Evolutionary conservation across 2,329 filamentous ascomycete genomes (phyloP), one percentile per base, ranked within the genome.

Genomic region (Penicillium sp.): DNA sequence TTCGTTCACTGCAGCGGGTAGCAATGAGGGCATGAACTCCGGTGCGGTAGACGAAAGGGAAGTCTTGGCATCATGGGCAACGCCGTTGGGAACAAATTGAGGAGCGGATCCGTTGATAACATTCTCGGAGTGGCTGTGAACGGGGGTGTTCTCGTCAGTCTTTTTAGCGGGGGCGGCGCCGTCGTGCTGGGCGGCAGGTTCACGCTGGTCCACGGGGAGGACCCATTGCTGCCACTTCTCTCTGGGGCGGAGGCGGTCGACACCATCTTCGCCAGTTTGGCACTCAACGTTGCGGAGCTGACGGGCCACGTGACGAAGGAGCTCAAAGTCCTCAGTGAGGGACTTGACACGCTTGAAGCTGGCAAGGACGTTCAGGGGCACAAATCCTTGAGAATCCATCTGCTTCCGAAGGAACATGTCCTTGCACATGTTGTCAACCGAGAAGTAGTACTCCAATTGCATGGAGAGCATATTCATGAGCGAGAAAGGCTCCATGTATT

Each of bases 381-480:
- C 92, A 69, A 92, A 97, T 18, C 94, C 94, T 72, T 97, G 90
- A 1, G 89, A 90, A 71, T 99, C 93, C 94, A 99, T 97, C 66
- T 92, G 87, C 67, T 85, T 87, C 55, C 94, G 88, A 57, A 99
- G 81, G 74, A 86, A 97, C 68, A 90, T 82, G 69, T 99, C 94
- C 76, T 96, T 97, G 81, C 90, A 89, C 48, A 97, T 82, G 71
- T 99, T 99, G 69, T 97, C 90, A 29, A 96, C 84, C 0, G 93
- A 97, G 76, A 99, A 96, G 76, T 99, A 99, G 78, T 97, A 99
- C 68, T 96, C 91, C 78, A 84, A 70, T 68, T 87, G 86, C 65
- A 79, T 82, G 60, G 79, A 81, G 68, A 85, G 83, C 82, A 83
- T 83, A 69, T 73, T 73, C 60, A 84, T 75, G 34, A 85, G 65